These are phyloP conservation scores for Funneliformis geosporum DNA, from an alignment of 192 early-diverging fungal genomes.

Conservation along the genomic window DNA sequence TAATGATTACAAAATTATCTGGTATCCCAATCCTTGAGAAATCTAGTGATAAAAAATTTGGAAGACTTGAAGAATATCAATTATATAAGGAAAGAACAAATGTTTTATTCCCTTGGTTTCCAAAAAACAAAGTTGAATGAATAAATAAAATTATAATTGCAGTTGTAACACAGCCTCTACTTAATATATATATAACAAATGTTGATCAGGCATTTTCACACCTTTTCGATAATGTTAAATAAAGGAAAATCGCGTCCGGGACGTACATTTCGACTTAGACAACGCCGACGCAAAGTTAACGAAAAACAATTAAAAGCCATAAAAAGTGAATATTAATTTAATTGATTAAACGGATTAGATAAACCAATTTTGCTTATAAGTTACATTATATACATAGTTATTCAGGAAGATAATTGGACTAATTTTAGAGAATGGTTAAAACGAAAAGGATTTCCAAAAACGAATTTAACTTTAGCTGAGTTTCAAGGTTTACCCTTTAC, in stretches of 20 bases:
- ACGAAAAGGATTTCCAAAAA: constrained; percentile 47
- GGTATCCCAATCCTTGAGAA: too few species aligned
- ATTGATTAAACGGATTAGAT: background rate
- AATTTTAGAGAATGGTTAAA: constrained; percentile 54
- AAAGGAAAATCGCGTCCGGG: background rate
- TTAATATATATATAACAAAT: too few species aligned
- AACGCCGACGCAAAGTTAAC: background rate
- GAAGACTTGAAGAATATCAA: too few species aligned
- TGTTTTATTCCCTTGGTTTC: too few species aligned
- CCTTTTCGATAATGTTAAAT: background rate
- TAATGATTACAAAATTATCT: too few species aligned
- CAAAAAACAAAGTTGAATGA: too few species aligned
- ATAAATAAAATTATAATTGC: too few species aligned
- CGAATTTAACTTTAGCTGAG: constrained; percentile 55
- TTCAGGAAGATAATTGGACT: constrained; percentile 50
- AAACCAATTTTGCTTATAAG: background rate
- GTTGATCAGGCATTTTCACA: too few species aligned
- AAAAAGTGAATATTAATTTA: background rate
- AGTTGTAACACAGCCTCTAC: too few species aligned
- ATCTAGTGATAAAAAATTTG: too few species aligned
- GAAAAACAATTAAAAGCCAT: background rate
- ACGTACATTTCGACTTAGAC: background rate
- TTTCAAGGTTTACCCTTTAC: constrained; percentile 45
- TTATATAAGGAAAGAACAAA: too few species aligned
- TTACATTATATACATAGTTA: constrained; percentile 32